phyloP scores from a whole-genome alignment of 2,329 filamentous ascomycete species.

The Ophiostoma himal-ulmi region DNA sequence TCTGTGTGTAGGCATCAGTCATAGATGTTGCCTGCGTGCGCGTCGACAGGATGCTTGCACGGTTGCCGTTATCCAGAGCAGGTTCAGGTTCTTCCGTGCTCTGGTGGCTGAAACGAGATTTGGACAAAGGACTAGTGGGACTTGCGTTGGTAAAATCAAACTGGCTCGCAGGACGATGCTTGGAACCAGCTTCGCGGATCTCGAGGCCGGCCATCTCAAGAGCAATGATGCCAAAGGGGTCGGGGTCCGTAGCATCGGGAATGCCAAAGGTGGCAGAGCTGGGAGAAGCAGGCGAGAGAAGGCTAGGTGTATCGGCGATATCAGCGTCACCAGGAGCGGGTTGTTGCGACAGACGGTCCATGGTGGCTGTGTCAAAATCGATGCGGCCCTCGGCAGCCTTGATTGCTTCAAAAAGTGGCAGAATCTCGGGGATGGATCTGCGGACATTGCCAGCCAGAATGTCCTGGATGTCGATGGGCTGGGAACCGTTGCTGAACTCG shows the following conservation, averaged over 20 bases:
- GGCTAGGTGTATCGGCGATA: conserved; percentile 42
- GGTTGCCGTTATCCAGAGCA: conserved; percentile 51
- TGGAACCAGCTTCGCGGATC: conserved; percentile 82
- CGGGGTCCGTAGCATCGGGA: conserved; percentile 73
- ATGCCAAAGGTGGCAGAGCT: conserved; percentile 56
- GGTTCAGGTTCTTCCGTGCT: conserved; percentile 64
- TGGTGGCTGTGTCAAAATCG: conserved; percentile 62
- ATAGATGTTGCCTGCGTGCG: conserved; percentile 64
- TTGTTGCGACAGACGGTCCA: conserved; percentile 58
- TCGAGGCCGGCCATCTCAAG: conserved; percentile 86
- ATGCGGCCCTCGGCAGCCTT: conserved; percentile 79
- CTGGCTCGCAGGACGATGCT: conserved; percentile 64
- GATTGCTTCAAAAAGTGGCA: conserved; percentile 70
- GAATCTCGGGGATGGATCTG: conserved; percentile 49
- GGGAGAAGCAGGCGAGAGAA: conserved; percentile 35
- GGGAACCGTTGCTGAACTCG: conserved; percentile 9
- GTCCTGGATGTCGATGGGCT: conserved; percentile 47
- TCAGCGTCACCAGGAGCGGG: conserved; percentile 71
- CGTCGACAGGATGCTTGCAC: conserved; percentile 69
- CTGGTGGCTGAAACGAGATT: conserved; percentile 50
- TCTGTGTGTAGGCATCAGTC: conserved; percentile 64
- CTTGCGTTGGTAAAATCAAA: conserved; percentile 72
- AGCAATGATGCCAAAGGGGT: conserved; percentile 85
- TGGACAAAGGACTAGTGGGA: conserved; percentile 66
- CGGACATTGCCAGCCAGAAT: conserved; percentile 53